A percentile compares a stretch with the other conserved stretches of the same genome.
These are phyloP conservation scores for Plectosphaerella cucumerina DNA, from an alignment of 2,329 filamentous ascomycete species.

Conservation along the genomic window DNA sequence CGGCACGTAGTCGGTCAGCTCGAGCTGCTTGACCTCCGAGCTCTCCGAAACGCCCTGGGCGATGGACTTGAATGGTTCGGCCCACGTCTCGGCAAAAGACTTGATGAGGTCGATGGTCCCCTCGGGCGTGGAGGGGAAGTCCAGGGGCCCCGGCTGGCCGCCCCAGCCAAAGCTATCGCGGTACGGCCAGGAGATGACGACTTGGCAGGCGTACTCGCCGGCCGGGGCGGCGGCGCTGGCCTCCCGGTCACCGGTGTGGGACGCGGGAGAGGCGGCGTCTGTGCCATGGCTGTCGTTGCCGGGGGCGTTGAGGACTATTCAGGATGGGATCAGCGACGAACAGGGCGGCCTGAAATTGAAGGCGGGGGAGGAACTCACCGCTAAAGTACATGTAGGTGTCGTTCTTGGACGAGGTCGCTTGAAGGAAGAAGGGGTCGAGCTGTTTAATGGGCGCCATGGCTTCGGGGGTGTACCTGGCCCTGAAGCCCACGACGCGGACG, in stretches of 20 bases:
- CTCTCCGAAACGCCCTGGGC: conserved; percentile 30
- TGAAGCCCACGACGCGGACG: conserved; percentile 43
- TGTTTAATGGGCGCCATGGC: conserved; percentile 36
- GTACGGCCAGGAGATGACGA: conserved; percentile 48
- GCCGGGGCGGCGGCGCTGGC: neutral
- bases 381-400: conserved; percentile 50
- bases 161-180: conserved; percentile 26
- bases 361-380: conserved; percentile 24
- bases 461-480: conserved; percentile 32
- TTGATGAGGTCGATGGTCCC: conserved; percentile 39
- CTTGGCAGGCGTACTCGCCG: conserved; percentile 36
- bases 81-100: conserved; percentile 38
- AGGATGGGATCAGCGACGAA: neutral
- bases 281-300: conserved; percentile 29
- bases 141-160: conserved; percentile 19
- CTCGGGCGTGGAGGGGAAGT: conserved; percentile 32
- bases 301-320: conserved; percentile 43
- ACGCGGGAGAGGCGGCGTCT: neutral
- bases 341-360: neutral
- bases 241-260: neutral
- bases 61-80: conserved; percentile 42
- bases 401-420: conserved; percentile 47
- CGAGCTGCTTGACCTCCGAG: conserved; percentile 37
- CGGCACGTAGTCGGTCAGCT: conserved; percentile 44
- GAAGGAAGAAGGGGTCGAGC: conserved; percentile 51